Evolutionary conservation across 2,329 filamentous ascomycete genomes (phyloP), one percentile per base, ranked within the genome.

Genomic region (Sporothrix variecibatus): DNA sequence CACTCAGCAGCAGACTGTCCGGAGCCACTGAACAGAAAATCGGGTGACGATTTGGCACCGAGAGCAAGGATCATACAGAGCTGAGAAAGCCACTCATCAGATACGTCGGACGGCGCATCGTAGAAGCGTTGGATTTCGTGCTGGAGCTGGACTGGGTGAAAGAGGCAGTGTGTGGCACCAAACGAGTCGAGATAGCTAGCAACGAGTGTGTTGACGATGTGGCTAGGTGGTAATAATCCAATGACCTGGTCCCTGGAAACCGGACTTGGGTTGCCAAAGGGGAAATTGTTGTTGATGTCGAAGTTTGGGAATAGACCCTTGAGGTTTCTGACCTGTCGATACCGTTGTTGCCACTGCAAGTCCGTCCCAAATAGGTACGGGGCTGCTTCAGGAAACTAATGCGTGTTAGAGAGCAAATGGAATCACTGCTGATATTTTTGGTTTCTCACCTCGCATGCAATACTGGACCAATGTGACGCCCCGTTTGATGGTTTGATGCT

Each of bases 11-110:
- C 72, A n/a, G 75, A 76, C 43, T 74, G 76, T 3, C 76, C 78
- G 0, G 77, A 76, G 23, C 77, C 64, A 28, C 69, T 38, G 65
- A 79, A 74, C 4, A 77, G 15, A 15, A 74, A 75, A 11, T 73
- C 64, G 2, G 71, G 34, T n/a, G 77, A 74, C 46, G 76, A 68
- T 12, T 77, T 77, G 26, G 75, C 77, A 1, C 79, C 79, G 7
- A 80, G 67, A 0, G 77, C 78, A 26, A 80, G 71, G 58, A 79
- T 71, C 77, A 80, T 78, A 51, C 76, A 78, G 9, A 80, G 74
- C 71, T 80, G 78, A 1, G 78, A 75, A 5, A 79, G 75, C 78
- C 77, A 79, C 38, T 73, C 77, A 31, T 80, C 77, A 0, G 75
- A 51, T 11, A 75, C 71, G 53, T 74, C 26, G 20, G 76, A 73